Evolutionary conservation across 495 filamentous ascomycete species (phyloP), one percentile per base, ranked within the genome.

Genomic region (Daldinia concentrica): DNA sequence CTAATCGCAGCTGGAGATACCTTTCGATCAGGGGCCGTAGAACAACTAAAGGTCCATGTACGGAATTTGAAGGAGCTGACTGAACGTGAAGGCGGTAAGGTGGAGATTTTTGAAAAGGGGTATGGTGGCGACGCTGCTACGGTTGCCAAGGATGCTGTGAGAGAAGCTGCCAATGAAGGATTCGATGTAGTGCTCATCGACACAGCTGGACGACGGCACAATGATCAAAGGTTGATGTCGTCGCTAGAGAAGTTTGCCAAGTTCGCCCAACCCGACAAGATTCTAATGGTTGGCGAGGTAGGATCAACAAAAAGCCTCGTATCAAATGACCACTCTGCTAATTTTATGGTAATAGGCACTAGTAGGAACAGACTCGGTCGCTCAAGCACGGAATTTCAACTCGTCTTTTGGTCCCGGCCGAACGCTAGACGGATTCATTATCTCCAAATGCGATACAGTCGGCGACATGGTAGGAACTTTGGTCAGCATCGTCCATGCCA

Each of bases 391-490:
- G 59, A 97, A 97, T 74, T 99, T 99, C 84, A 98, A 98, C 75
- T 87, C 89, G 26, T 91, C 92, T 2, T 99, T 99, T 83, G 95
- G 95, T 6, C 83, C 86, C 3, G 92, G 88, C 30, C 86, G 93
- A 69, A 87, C 88, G 56, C 78, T 96, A 52, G 95, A 99, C 79
- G 95, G 95, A 3, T 99, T 99, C 76, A 97, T 99, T 73, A 97
- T 99, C 74, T 94, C 90, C 66, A 99, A 99, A 77, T 99, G 95
- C 79, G 95, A 99, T 81, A 99, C 95, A 0, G 95, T 98, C 48
- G 95, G 95, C 27, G 95, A 98, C 81, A 99, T 98, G 95, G 93
- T 97, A 45, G 95, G 95, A 30, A 97, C 93, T 4, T 80, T 99
- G 69, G 95, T 99, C 30, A 97, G 93, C 79, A 97, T 99, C 85